A percentile compares a stretch with the other conserved stretches of the same genome.
These are phyloP conservation scores for Aquilaria sinensis DNA, from an alignment of 345 rosid genomes.

Conservation along the genomic window DNA sequence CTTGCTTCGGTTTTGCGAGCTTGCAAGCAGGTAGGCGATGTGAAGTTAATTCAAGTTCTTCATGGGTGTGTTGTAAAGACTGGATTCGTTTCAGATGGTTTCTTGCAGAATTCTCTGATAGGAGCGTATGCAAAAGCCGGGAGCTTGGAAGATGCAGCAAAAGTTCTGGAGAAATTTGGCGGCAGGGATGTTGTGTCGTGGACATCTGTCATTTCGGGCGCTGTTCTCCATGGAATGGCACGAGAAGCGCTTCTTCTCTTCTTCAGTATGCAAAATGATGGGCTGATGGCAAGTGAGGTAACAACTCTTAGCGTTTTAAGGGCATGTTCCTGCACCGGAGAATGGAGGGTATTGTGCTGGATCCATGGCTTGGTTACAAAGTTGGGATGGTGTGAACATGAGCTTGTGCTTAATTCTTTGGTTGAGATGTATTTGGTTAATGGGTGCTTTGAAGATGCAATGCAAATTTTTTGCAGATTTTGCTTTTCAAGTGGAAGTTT, in stretches of 20 bases:
- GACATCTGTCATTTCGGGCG: conserved; percentile 43
- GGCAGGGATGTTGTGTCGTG: conserved; percentile 37
- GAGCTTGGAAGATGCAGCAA: conserved; percentile 18
- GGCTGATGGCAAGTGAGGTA: conserved; percentile 34
- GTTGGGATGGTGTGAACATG: conserved; percentile 17
- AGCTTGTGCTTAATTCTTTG: conserved; percentile 24
- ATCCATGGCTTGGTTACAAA: conserved; percentile 26
- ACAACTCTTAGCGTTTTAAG: conserved; percentile 37
- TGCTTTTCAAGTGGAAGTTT: conserved; percentile 15
- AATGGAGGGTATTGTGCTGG: conserved; percentile 16
- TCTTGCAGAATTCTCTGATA: conserved; percentile 36
- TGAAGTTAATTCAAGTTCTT: conserved; percentile 14
- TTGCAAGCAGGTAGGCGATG: conserved; percentile 19
- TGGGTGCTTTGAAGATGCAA: conserved; percentile 23
- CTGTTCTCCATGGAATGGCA: conserved; percentile 24
- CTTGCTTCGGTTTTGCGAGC: conserved; percentile 33
- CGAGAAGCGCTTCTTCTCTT: conserved; percentile 31
- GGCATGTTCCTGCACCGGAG: conserved; percentile 25
- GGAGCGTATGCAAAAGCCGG: conserved; percentile 39
- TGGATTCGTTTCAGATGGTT: conserved; percentile 28
- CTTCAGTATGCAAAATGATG: conserved; percentile 33
- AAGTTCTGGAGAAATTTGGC: conserved; percentile 22
- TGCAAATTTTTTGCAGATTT: conserved; percentile 16
- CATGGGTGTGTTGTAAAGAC: conserved; percentile 32
- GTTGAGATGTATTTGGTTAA: conserved; percentile 25